phyloP scores from a whole-genome alignment of 108 stramenopile genomes.

The Chaetoceros tenuissimus region DNA sequence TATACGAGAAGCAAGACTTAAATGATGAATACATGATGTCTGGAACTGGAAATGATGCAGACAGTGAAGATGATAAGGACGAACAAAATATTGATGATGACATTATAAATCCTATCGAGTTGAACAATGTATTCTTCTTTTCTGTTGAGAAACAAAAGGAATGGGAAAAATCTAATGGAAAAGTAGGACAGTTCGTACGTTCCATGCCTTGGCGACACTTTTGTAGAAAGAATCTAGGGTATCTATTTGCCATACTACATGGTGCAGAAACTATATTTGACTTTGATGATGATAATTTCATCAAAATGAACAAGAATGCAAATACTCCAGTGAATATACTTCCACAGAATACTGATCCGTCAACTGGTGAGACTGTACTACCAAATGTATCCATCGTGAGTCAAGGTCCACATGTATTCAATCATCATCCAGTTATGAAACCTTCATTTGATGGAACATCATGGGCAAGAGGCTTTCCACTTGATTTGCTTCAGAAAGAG shows the following conservation, averaged over 20 bases:
- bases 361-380: too few relatives aligned
- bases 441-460: constrained; percentile 11
- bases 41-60: constrained; percentile 27
- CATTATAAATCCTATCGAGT: too few relatives aligned
- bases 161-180: not conserved
- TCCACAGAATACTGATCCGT: constrained; percentile 1
- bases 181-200: constrained; percentile 16
- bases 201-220: constrained; percentile 35
- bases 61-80: not conserved
- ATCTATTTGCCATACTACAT: constrained; percentile 36
- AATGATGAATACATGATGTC: constrained; percentile 27
- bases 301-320: constrained; percentile 7
- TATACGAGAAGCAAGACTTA: not conserved
- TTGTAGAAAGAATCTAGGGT: constrained; percentile 53
- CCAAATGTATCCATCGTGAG: too few relatives aligned
- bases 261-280: constrained; percentile 45
- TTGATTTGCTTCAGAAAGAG: constrained; percentile 15
- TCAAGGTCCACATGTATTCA: constrained; percentile 21
- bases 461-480: constrained; percentile 55
- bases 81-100: not conserved
- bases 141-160: constrained; percentile 6
- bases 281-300: constrained; percentile 53
- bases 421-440: constrained; percentile 44
- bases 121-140: constrained; percentile 7
- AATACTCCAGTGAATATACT: constrained; percentile 4